Base-by-base conservation (phyloP, 768 basidiomycete species). In the Calocybe cyanea region DNA sequence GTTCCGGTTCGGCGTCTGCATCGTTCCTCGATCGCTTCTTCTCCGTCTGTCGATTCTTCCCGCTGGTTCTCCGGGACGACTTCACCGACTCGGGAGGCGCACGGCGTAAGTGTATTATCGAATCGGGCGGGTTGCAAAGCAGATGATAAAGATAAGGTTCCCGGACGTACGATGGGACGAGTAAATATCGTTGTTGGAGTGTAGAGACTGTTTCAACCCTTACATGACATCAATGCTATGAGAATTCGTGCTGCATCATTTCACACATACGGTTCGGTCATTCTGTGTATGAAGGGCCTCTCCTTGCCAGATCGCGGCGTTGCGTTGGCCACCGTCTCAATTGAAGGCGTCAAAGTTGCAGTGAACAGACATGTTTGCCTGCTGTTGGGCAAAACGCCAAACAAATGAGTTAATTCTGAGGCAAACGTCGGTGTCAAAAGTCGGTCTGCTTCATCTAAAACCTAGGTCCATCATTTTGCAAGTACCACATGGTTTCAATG, bases 361-460 rank as follows among this genome's bases (percentile, higher is more conserved):
- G 96, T 99, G 66, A 98, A 98, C 33, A 99, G 76, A 56, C 92
- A 90, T 0, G 95, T 98, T 62, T 98, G 95, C n/a, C 96, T 77
- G 24, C 91, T 81, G 43, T 77, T 76, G 1, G 96, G 92, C 13
- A 98, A 72, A 28, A 76, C 69, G 28, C 70, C 67, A 62, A 98
- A 94, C 17, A 98, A 62, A 59, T 84, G 77, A 1, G 78, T 73
- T 35, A 99, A 67, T 41, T 98, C 95, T 1, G 87, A 78, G 7
- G 91, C 78, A 61, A 99, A 99, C 0, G 92, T 92, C 0, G 87
- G 71, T 2, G 92, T 89, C 18, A 99, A 72, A 20, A 99, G 73
- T 20, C 95, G 76, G 69, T 99, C 96, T 0, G 96, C 96, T 70
- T 99, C 96, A 64, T 98, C 96, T 8, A 99, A 74, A 1, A 98